Conservation (phyloP, 208 protist genomes). For the Histomonas meleagridis region DNA sequence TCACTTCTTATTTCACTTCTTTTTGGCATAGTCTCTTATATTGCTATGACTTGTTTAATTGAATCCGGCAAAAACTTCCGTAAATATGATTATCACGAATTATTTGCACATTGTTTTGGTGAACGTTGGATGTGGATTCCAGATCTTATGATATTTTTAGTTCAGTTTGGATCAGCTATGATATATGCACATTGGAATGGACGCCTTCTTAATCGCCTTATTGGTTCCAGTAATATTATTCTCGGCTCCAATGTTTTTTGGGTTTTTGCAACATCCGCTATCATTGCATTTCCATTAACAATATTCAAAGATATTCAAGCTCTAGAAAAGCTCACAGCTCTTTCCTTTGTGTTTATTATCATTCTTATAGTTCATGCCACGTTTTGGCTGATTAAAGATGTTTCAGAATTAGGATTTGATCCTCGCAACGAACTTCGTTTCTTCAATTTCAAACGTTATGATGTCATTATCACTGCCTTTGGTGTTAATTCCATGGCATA, state of each 20-base stretch:
- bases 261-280: background rate
- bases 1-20: background rate
- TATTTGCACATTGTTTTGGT: background rate
- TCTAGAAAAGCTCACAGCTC: background rate
- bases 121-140: background rate
- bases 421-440: background rate
- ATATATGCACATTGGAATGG: slow-evolving; percentile 19
- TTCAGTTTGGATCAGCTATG: background rate
- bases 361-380: background rate
- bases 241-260: background rate
- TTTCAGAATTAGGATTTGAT: background rate
- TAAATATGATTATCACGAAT: background rate
- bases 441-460: background rate
- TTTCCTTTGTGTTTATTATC: background rate
- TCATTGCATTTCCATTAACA: background rate
- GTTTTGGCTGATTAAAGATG: background rate
- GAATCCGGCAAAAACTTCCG: background rate
- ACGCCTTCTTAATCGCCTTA: background rate
- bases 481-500: slow-evolving; percentile 22
- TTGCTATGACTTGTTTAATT: background rate
- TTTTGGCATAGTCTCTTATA: background rate
- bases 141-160: background rate
- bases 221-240: background rate
- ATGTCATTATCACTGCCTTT: background rate
- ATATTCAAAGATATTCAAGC: background rate